Evolutionary conservation across 225 moss, liverwort and hornwort genomes (phyloP).

Genomic region (Bryum argenteum): DNA sequence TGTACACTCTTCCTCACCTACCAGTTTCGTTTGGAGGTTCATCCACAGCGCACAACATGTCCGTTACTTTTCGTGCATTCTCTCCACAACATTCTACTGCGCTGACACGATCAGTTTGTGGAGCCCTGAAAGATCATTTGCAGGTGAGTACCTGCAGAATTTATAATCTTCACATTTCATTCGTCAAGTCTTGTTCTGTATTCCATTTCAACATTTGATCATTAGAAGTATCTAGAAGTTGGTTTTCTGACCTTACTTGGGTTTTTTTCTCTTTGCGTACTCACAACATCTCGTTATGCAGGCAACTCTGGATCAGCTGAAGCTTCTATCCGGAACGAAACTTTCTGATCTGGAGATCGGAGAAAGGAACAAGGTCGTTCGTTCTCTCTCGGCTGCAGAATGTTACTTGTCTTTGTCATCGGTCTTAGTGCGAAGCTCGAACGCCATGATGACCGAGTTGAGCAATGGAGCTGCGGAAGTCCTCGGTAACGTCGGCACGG

Average conservation of each 20-base stretch:
- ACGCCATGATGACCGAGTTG: slow-evolving; percentile 91
- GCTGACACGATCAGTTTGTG: slow-evolving; percentile 83
- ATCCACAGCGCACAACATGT: slow-evolving; percentile 93
- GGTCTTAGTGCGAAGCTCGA: slow-evolving; percentile 86
- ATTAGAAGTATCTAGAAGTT: not conserved
- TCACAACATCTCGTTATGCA: slow-evolving; percentile 37
- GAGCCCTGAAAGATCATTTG: slow-evolving; percentile 74
- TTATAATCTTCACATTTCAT: not conserved
- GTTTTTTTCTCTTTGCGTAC: not conserved
- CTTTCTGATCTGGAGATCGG: slow-evolving; percentile 70
- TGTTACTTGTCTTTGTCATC: slow-evolving; percentile 85
- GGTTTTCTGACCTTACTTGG: not conserved
- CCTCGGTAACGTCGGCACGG: slow-evolving; percentile 71
- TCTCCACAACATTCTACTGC: slow-evolving; percentile 86
- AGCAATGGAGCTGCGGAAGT: slow-evolving; percentile 70
- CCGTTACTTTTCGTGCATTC: slow-evolving; percentile 93
- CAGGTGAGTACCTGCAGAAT: slow-evolving; percentile 39
- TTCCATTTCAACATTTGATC: not conserved
- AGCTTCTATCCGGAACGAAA: slow-evolving; percentile 56
- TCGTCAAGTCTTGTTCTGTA: not conserved
- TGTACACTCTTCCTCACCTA: slow-evolving; percentile 87
- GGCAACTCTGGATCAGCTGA: slow-evolving; percentile 65
- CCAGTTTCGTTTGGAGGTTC: slow-evolving; percentile 98
- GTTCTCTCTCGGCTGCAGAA: slow-evolving; percentile 83
- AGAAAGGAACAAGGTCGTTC: slow-evolving; percentile 64